phyloP scores from a whole-genome alignment of 306 rosid genomes.

The Quercus parvula region DNA sequence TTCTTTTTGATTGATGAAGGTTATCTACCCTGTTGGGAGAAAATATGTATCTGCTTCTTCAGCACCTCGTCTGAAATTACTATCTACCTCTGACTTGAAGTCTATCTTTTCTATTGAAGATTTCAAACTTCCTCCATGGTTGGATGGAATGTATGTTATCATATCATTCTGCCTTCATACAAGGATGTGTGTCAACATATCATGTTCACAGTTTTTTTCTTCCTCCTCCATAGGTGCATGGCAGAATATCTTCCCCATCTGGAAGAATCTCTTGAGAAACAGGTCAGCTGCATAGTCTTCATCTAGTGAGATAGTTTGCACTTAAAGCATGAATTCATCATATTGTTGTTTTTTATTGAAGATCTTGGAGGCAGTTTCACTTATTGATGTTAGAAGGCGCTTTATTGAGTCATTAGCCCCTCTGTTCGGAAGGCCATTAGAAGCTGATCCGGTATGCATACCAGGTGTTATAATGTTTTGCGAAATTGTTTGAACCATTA shows the following conservation, averaged over 20 bases:
- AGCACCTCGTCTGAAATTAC: conserved; percentile 81
- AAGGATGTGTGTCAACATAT: conserved; percentile 6
- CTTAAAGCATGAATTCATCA: background rate
- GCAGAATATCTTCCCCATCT: conserved; percentile 90
- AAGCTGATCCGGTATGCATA: conserved; percentile 83
- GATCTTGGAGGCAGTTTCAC: conserved; percentile 81
- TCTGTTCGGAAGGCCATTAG: conserved; percentile 79
- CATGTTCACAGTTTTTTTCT: conserved; percentile 25
- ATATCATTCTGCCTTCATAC: background rate
- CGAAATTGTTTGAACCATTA: conserved; percentile 10
- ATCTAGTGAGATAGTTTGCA: background rate
- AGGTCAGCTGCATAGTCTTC: conserved; percentile 51
- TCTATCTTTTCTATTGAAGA: conserved; percentile 75
- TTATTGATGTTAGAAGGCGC: conserved; percentile 69
- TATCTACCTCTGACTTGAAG: conserved; percentile 74
- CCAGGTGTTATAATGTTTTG: conserved; percentile 10
- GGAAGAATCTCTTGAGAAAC: conserved; percentile 86
- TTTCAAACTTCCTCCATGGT: conserved; percentile 86
- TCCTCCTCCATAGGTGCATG: conserved; percentile 67
- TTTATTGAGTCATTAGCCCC: conserved; percentile 79
- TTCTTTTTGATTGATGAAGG: conserved; percentile 35
- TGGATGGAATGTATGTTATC: conserved; percentile 77
- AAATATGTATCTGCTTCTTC: conserved; percentile 62
- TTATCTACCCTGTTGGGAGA: conserved; percentile 83
- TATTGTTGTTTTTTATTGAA: conserved; percentile 15